These are phyloP conservation scores for Ogataea ramenticola DNA, from an alignment of 805 yeast genomes.

Conservation along the genomic window DNA sequence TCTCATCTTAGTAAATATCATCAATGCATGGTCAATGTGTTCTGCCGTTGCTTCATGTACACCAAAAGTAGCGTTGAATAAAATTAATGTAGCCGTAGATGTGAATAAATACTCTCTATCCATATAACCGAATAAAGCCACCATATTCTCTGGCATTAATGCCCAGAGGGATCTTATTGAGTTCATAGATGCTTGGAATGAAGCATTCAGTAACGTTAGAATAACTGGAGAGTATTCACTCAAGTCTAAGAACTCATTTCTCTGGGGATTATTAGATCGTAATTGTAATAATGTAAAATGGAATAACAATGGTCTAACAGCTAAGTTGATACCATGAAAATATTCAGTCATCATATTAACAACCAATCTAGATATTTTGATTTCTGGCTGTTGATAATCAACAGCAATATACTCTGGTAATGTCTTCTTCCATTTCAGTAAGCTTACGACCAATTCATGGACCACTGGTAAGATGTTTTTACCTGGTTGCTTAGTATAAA, in stretches of 20 bases:
- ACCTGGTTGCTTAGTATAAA: conserved; percentile 71
- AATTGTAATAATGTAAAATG: conserved; percentile 69
- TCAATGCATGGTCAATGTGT: conserved; percentile 66
- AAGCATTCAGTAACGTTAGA: conserved; percentile 62
- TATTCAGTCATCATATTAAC: conserved; percentile 78
- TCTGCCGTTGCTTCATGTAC: conserved; percentile 68
- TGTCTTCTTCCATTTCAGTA: conserved; percentile 59
- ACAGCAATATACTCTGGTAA: conserved; percentile 60
- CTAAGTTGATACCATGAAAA: conserved; percentile 74
- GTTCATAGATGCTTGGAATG: conserved; percentile 75
- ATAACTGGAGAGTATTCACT: conserved; percentile 62
- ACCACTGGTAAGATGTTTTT: conserved; percentile 70
- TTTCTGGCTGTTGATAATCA: conserved; percentile 47
- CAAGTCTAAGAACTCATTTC: conserved; percentile 48
- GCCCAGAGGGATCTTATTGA: conserved; percentile 71
- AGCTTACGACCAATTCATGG: conserved; percentile 58
- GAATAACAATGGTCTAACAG: conserved; percentile 68
- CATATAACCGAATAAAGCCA: conserved; percentile 84
- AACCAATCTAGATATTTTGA: conserved; percentile 55
- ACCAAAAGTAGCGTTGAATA: conserved; percentile 76
- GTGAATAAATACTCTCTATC: conserved; percentile 78
- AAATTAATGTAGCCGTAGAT: conserved; percentile 63
- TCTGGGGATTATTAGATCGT: conserved; percentile 25
- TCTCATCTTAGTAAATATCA: conserved; percentile 67
- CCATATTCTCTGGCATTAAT: conserved; percentile 67